Percentiles rank a stretch among this genome's conserved stretches.
Conservation (phyloP, 441 rosid genomes). For the Pelargonium cotyledonis region DNA sequence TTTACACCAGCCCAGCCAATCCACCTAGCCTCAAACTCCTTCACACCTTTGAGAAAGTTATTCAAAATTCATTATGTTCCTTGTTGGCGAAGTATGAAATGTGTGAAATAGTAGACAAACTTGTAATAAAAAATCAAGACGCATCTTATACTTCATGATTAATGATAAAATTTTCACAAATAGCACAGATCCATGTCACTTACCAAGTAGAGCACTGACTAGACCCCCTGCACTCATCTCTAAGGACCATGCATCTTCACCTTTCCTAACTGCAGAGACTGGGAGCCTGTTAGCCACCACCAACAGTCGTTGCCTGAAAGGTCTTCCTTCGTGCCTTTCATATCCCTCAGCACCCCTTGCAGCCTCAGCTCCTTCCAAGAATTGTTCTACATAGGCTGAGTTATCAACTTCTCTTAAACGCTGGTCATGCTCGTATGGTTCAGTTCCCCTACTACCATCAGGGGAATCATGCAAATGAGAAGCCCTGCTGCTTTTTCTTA, state of each 20-base stretch:
- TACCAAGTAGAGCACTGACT: constrained; percentile 58
- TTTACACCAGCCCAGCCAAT: constrained; percentile 99
- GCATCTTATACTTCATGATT: constrained; percentile 31
- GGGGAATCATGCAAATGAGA: constrained; percentile 42
- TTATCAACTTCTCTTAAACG: constrained; percentile 49
- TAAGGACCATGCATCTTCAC: constrained; percentile 90
- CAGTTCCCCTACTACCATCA: constrained; percentile 36
- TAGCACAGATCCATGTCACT: neutral
- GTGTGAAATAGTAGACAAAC: neutral
- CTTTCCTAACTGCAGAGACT: constrained; percentile 91
- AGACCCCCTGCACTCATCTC: constrained; percentile 98
- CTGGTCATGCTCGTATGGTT: constrained; percentile 44
- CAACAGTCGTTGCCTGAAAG: constrained; percentile 73
- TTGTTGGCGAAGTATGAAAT: constrained; percentile 14
- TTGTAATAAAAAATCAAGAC: constrained; percentile 1
- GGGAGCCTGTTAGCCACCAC: constrained; percentile 98
- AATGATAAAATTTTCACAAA: neutral
- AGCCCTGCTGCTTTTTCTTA: constrained; percentile 49
- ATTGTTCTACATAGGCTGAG: constrained; percentile 50
- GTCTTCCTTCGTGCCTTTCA: constrained; percentile 61
- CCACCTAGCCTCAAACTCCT: constrained; percentile 98
- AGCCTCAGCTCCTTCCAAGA: constrained; percentile 60
- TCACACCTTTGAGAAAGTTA: constrained; percentile 60
- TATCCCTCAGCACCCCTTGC: constrained; percentile 40
- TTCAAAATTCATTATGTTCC: constrained; percentile 29